Base-by-base conservation (phyloP, 257 asterid species). In the Ajuga chamaepitys region DNA sequence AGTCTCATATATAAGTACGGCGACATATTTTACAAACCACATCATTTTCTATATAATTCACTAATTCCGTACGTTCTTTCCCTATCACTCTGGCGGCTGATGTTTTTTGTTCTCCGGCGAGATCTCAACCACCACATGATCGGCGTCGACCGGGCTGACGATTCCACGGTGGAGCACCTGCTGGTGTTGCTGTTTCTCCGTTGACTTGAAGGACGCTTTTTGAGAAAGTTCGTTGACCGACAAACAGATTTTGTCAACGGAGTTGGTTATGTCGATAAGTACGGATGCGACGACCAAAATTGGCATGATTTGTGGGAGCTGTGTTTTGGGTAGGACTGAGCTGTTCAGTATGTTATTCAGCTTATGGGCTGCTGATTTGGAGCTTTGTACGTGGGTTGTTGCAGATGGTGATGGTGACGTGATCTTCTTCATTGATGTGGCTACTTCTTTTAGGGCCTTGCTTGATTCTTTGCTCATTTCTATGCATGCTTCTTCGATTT, bases 401-500 rank as follows among this genome's bases (percentile, higher is more conserved):
- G 68, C 50, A 9, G 75, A 57, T 1, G 74, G 34, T 0, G 86
- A 32, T 3, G 83, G 88, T 4, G 37, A 65, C 20, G 65, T 61
- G 80, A 70, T 79, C 5, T 58, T 77, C 62, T 55, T 88, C 1
- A 88, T 81, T 22, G 93, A 47, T 0, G 55, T 6, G 2, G 91
- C 73, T 8, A 86, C 9, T 50, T 86, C 87, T 3, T 24, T 78
- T 4, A 90, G 35, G 0, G 73, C 82, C 38, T 77, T 76, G 55
- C 89, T 80, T 0, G 81, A 75, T 21, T 84, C 96, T 1, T 51
- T 61, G 82, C 95, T 68, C 77, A 90, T 76, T 30, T 37, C 69
- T 4, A 32, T 41, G 82, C 90, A 81, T 20, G 77, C 41, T 40
- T 68, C 48, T 54, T 69, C 78, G 64, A 90, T 75, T 46, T 2